Evolutionary conservation across 2,329 filamentous ascomycete genomes (phyloP).

Genomic region (Penicillium capsulatum): DNA sequence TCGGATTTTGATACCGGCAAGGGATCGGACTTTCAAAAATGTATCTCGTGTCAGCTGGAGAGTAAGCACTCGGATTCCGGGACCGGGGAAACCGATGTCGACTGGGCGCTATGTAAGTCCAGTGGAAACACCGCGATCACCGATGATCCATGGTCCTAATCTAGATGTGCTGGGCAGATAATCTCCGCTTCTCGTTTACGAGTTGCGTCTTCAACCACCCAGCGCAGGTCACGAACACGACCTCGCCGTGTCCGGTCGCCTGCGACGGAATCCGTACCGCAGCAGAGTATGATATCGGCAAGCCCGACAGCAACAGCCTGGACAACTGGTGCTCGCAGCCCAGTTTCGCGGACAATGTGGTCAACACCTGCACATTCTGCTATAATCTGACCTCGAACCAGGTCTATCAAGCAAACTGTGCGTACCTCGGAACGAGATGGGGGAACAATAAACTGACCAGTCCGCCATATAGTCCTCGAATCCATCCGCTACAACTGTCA

Average conservation of each 20-base stretch:
- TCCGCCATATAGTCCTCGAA: conserved; percentile 38
- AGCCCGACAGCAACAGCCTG: conserved; percentile 29
- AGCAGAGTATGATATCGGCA: conserved; percentile 28
- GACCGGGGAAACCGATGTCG: conserved; percentile 41
- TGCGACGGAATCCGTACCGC: conserved; percentile 36
- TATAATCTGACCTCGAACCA: conserved; percentile 40
- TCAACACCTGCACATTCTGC: conserved; percentile 42
- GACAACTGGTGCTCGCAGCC: conserved; percentile 38
- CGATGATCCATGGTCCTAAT: not conserved
- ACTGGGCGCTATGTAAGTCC: conserved; percentile 44
- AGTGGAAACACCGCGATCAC: not conserved
- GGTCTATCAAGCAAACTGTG: conserved; percentile 44
- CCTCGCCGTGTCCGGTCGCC: conserved; percentile 44
- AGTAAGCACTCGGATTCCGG: conserved; percentile 35
- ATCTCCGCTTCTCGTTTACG: conserved; percentile 44
- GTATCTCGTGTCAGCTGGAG: conserved; percentile 41
- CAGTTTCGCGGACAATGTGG: conserved; percentile 39
- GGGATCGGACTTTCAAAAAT: conserved; percentile 39
- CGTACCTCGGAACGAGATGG: conserved; percentile 14
- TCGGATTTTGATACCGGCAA: conserved; percentile 30
- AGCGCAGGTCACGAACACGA: conserved; percentile 33
- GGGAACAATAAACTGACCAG: conserved; percentile 2
- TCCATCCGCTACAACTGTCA: conserved; percentile 45
- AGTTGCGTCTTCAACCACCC: conserved; percentile 44
- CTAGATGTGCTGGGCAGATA: conserved; percentile 30